These are phyloP conservation scores for Symbiodinium natans DNA, from an alignment of 73 alveolate species.

Conservation along the genomic window DNA sequence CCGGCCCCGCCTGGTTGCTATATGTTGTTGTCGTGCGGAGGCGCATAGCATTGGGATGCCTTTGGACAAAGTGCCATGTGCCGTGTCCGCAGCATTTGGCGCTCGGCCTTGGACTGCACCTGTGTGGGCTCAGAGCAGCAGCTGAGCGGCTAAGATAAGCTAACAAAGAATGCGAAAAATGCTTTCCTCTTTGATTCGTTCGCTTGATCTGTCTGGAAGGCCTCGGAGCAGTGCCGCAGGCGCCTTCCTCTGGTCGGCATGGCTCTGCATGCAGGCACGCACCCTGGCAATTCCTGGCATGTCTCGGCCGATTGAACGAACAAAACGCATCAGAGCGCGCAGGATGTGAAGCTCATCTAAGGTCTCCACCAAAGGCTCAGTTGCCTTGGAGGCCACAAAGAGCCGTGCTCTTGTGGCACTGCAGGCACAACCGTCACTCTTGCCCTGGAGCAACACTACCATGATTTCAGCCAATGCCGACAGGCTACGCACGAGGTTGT, in stretches of 20 bases:
- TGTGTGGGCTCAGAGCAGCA: background rate
- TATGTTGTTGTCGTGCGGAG: slow-evolving; percentile 34
- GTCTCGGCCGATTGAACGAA: background rate
- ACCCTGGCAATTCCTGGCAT: background rate
- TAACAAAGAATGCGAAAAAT: no score
- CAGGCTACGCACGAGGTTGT: slow-evolving; percentile 80
- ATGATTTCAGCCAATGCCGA: background rate
- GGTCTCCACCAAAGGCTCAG: background rate
- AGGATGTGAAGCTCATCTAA: background rate
- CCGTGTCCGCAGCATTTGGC: no score
- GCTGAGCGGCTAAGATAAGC: background rate
- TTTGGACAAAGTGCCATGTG: background rate
- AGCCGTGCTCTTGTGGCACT: background rate
- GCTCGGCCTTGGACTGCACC: background rate
- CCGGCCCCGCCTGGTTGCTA: slow-evolving; percentile 56
- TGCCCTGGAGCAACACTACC: background rate
- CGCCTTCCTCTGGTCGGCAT: slow-evolving; percentile 28
- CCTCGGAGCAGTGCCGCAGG: slow-evolving; percentile 30
- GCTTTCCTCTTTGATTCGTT: no score
- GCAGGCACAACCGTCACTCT: background rate
- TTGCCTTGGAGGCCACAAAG: background rate
- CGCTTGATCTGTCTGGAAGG: slow-evolving; percentile 14
- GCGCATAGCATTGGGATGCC: background rate
- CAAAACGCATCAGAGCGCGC: background rate
- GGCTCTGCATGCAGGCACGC: slow-evolving; percentile 45